Evolutionary conservation across 306 rosid genomes (phyloP), one percentile per base, ranked within the genome.

Genomic region (Rosa rugosa): DNA sequence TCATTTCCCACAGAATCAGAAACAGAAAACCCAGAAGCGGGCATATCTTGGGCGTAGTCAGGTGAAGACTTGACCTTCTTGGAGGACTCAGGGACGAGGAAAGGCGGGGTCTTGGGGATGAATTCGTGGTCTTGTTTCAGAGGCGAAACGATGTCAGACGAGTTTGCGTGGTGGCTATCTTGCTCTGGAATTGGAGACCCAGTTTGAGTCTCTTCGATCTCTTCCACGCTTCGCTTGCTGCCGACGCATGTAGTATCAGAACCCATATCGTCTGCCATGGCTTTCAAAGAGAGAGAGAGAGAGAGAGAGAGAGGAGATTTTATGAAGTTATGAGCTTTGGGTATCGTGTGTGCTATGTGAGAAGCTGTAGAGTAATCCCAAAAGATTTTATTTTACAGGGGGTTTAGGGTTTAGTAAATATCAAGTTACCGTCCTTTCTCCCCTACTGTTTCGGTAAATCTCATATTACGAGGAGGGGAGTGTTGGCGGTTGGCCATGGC

Each of bases 11-110:
- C 51, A 51, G 38, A 72, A 70, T 18, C 75, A 72, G 57, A 47
- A 44, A 51, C 22, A 40, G 44, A 40, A 40, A 40, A 59, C 4
- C 14, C 83, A 76, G 56, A 79, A 46, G 36, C 72, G 44, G 23
- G 41, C 20, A 42, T 69, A 12, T 79, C 77, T 11, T 63, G 49
- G 60, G 57, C 36, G 36, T 31, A n/a, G 40, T 46, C 49, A 54
- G 83, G n/a, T 66, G 46, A 44, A 47, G 31, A 31, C 80, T 73
- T 80, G 75, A 57, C 38, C 46, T 44, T 82, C 79, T 75, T 72
- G 27, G 11, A 20, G 51, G 23, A 50, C 16, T 51, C 53, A 57
- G 80, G 40, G 59, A 46, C 70, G 71, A 38, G 49, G 72, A 42
- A 41, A 44, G 36, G 22, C 31, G 7, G 13, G 46, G 20, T 34